These are phyloP conservation scores for Acarospora socialis DNA, from an alignment of 2,329 filamentous ascomycete genomes.

Conservation along the genomic window DNA sequence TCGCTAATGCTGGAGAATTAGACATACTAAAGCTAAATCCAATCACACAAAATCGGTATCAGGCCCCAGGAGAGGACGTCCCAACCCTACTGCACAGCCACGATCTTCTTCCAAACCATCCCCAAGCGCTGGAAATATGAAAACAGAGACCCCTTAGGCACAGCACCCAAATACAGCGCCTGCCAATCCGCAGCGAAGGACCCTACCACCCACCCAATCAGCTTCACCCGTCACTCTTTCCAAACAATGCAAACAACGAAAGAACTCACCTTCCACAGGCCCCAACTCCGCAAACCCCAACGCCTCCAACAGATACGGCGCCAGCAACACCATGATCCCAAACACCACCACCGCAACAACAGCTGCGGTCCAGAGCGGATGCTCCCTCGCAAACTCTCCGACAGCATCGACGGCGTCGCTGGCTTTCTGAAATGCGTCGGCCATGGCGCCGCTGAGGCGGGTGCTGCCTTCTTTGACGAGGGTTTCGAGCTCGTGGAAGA, in stretches of 20 bases:
- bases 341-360: conserved; percentile 7
- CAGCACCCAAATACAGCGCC: conserved; percentile 5
- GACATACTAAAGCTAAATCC: not conserved
- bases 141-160: conserved; percentile 8
- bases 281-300: conserved; percentile 16
- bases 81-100: too few species aligned
- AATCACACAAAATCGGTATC: not conserved
- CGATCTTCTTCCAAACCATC: conserved; percentile 5
- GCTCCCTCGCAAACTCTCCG: conserved; percentile 7
- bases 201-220: conserved; percentile 1
- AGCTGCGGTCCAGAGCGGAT: conserved; percentile 7
- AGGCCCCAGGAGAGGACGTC: not conserved
- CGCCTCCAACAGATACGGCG: conserved; percentile 23
- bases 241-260: not conserved
- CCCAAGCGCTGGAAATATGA: conserved; percentile 9
- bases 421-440: conserved; percentile 6
- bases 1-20: not conserved
- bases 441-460: conserved; percentile 3
- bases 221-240: not conserved
- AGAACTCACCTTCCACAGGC: conserved; percentile 7
- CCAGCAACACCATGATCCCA: conserved; percentile 19
- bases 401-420: not conserved
- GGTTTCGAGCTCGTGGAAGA: conserved; percentile 1
- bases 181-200: conserved; percentile 9
- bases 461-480: conserved; percentile 2